Evolutionary conservation across 805 yeast genomes (phyloP).

Genomic region (Hemisphaericaspora nanyangensis): DNA sequence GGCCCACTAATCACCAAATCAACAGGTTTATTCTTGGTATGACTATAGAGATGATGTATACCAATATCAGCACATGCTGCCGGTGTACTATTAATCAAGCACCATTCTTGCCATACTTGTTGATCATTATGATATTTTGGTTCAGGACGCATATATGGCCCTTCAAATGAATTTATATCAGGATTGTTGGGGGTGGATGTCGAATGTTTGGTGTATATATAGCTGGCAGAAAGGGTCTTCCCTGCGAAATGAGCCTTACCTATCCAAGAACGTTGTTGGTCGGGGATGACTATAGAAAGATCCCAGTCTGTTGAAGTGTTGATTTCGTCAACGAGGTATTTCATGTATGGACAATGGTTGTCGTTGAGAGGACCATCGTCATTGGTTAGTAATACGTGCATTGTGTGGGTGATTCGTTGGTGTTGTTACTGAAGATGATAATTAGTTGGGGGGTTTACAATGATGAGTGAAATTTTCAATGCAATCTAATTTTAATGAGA

Average conservation of each 20-base stretch:
- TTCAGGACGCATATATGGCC: conserved; percentile 62
- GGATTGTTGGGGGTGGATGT: conserved; percentile 39
- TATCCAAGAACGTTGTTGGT: conserved; percentile 89
- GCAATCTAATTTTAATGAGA: neutral
- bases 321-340: conserved; percentile 72
- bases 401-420: conserved; percentile 16
- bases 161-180: conserved; percentile 47
- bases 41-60: conserved; percentile 56
- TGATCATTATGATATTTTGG: conserved; percentile 19
- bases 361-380: conserved; percentile 95
- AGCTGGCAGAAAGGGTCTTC: conserved; percentile 54
- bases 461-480: neutral
- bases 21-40: conserved; percentile 50
- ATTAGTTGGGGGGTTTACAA: neutral
- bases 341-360: conserved; percentile 77
- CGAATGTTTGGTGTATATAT: conserved; percentile 50
- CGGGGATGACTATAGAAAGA: conserved; percentile 78
- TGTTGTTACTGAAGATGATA: neutral
- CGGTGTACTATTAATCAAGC: conserved; percentile 86
- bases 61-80: conserved; percentile 95
- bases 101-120: conserved; percentile 76
- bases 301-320: conserved; percentile 72
- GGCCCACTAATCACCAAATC: conserved; percentile 94
- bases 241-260: conserved; percentile 96
- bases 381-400: conserved; percentile 68